Conservation (phyloP, 768 basidiomycete species). For the Russula abietina region DNA sequence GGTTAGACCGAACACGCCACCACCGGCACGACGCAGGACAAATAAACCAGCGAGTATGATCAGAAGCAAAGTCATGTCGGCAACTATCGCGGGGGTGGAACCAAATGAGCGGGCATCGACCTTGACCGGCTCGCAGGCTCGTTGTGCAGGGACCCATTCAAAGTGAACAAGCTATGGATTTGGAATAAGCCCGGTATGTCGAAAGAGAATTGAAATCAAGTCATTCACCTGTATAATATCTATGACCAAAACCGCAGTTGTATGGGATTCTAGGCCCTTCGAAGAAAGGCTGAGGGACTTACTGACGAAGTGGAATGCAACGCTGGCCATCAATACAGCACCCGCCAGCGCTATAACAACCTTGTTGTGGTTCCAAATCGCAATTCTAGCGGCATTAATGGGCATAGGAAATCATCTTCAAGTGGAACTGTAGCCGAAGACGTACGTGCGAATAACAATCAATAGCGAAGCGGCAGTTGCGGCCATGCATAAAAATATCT, state of each 20-base stretch:
- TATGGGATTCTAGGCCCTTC: neutral
- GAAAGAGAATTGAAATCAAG: neutral
- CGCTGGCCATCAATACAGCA: neutral
- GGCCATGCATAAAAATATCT: neutral
- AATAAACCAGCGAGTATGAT: slow-evolving; percentile 9
- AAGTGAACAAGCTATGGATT: neutral
- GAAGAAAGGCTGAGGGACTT: neutral
- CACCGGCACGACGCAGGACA: neutral
- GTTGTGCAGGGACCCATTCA: neutral
- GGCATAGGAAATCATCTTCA: neutral
- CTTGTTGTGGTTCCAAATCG: neutral
- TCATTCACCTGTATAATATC: neutral
- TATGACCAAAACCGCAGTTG: neutral
- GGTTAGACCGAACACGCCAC: neutral
- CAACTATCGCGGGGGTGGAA: neutral
- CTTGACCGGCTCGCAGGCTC: neutral
- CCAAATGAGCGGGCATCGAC: neutral
- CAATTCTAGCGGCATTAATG: neutral
- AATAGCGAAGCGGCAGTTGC: neutral
- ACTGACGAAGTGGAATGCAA: neutral
- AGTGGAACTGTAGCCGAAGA: neutral
- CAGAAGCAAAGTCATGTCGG: neutral
- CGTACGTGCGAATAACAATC: slow-evolving; percentile 8
- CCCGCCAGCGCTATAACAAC: neutral
- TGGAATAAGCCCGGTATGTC: neutral